These are phyloP conservation scores for Backusella parvicylindrica DNA, from an alignment of 192 early-diverging fungal genomes.

Conservation along the genomic window DNA sequence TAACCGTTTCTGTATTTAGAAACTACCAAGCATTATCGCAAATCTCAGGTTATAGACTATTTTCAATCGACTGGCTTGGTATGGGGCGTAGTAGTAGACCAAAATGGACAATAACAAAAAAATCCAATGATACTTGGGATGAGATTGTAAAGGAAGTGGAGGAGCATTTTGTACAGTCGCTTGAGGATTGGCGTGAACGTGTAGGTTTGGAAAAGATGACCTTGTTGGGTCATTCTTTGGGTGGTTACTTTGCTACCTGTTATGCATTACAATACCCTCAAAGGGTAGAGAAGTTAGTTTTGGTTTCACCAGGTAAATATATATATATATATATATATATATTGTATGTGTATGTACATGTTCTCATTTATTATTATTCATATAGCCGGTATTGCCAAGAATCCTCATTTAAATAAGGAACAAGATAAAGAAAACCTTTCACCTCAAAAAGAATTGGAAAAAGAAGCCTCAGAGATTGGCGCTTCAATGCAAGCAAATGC, in stretches of 20 bases:
- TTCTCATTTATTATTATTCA: background rate
- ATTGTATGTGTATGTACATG: too few relatives aligned
- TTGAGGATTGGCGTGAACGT: constrained; percentile 85
- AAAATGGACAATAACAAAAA: constrained; percentile 38
- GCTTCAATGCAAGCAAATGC: constrained; percentile 28
- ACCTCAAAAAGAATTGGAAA: constrained; percentile 24
- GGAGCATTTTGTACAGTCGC: constrained; percentile 82
- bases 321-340: too few relatives aligned
- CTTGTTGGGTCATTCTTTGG: constrained; percentile 79
- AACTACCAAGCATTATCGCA: constrained; percentile 32
- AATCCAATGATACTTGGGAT: constrained; percentile 35
- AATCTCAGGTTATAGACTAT: constrained; percentile 54
- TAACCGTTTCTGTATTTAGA: background rate
- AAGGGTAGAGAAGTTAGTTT: constrained; percentile 80
- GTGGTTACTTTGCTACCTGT: constrained; percentile 79
- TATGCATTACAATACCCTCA: constrained; percentile 89
- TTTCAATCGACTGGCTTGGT: constrained; percentile 86
- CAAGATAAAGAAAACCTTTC: background rate
- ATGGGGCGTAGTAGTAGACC: constrained; percentile 85
- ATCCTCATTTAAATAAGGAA: constrained; percentile 36
- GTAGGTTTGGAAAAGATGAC: constrained; percentile 81
- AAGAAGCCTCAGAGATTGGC: constrained; percentile 25
- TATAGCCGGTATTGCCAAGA: constrained; percentile 61
- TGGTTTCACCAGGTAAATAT: constrained; percentile 79
- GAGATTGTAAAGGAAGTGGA: constrained; percentile 60